Evolutionary conservation across 2,329 filamentous ascomycete genomes (phyloP), one percentile per base, ranked within the genome.

Genomic region (Fusarium sp.): DNA sequence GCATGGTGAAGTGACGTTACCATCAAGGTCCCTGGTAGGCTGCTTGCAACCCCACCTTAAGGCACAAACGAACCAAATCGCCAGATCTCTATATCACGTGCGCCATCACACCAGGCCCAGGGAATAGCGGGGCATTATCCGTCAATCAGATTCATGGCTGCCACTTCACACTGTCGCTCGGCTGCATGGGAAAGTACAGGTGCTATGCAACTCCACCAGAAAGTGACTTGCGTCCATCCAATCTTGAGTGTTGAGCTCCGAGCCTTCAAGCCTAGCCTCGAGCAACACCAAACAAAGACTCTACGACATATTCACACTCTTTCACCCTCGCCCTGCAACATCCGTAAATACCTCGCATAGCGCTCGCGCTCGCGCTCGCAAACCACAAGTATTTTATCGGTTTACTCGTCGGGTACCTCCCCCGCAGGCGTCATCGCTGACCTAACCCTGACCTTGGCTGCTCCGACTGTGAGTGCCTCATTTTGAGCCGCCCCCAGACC

Each of bases 341-440:
- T 56, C 36, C 35, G 53, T 47, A 59, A 60, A 29, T 31, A 41
- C 40, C 39, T 55, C 48, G 47, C 43, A 39, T 38, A 45, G 49
- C 56, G 31, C 54, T 51, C 53, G 43, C 56, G 31, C 54, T 51
- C 53, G 43, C 53, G 42, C 44, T 59, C 53, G 42, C 61, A 48
- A 50, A 34, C 51, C 50, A 45, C 44, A 41, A 62, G 50, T 57
- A 57, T 55, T 55, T 61, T 61, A 60, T 61, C 54, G 46, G 58
- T 38, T 53, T 52, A 50, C 42, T 59, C 54, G 56, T 61, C 45
- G 53, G 57, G 63, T 52, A 52, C 58, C 58, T 61, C 64, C 58
- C 71, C 70, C 70, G 70, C 73, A 72, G 73, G 67, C 74, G 74
- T 76, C 73, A 76, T 75, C 70, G 73, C 74, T 76, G 75, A 76